Conservation (phyloP, 345 rosid species). For the Firmiana major region DNA sequence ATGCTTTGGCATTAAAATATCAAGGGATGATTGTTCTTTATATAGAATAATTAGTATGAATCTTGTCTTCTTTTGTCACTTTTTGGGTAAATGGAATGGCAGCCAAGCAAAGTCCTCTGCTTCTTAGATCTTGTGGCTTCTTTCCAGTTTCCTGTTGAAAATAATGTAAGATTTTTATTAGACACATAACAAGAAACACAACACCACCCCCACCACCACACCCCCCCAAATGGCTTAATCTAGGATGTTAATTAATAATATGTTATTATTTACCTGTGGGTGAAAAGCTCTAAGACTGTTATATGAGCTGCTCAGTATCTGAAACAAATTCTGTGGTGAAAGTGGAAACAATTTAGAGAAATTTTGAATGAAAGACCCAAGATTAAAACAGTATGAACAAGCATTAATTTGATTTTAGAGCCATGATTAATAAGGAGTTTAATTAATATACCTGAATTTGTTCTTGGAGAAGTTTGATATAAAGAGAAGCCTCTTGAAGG, state of each 20-base stretch:
- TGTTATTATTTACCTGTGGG: slow-evolving; percentile 28
- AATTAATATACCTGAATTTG: slow-evolving; percentile 47
- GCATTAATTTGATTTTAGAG: too few relatives aligned
- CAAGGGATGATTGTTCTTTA: neutral
- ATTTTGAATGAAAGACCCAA: neutral
- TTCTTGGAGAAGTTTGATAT: slow-evolving; percentile 55
- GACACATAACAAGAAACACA: neutral
- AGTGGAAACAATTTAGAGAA: neutral
- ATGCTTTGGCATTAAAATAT: neutral
- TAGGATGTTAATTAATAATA: neutral
- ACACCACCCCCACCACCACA: too few relatives aligned
- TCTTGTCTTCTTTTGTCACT: slow-evolving; percentile 17
- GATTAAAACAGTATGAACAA: too few relatives aligned
- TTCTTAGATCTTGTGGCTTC: slow-evolving; percentile 28
- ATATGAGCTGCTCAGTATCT: slow-evolving; percentile 43
- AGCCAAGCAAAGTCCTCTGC: slow-evolving; percentile 58
- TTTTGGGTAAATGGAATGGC: slow-evolving; percentile 33
- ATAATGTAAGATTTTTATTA: neutral
- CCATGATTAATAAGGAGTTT: too few relatives aligned
- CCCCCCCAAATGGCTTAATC: neutral
- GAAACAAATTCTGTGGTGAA: slow-evolving; percentile 34
- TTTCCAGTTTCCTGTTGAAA: slow-evolving; percentile 29
- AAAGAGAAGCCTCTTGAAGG: slow-evolving; percentile 59
- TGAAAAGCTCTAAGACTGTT: slow-evolving; percentile 17
- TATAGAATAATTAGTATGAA: too few relatives aligned